Base-by-base conservation (phyloP, 2,329 filamentous ascomycete species). In the Magnaporthiopsis incrustans region DNA sequence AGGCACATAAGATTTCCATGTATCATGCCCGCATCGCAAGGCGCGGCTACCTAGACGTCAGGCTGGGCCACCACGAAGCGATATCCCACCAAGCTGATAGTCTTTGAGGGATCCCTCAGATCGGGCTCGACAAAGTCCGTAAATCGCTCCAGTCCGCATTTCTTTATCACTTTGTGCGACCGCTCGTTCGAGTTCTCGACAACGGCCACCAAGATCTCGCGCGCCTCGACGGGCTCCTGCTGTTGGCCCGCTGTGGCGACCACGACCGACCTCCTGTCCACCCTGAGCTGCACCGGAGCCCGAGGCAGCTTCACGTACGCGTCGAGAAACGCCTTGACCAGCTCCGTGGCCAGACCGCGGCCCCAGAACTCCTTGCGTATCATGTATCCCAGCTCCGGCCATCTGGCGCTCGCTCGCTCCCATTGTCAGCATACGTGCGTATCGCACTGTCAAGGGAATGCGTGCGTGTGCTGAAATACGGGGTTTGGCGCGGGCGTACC, bases 311-410 rank as follows among this genome's bases (percentile, higher is more conserved):
- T 70, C 75, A 78, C 81, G 77, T 81, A 87, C 14, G 74, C 70
- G 14, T 69, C 66, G 15, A 83, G 66, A 63, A 81, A 81, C 1
- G 72, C 83, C 62, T 67, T 72, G 53, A 87, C 65, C 59, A 85
- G 82, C 73, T 88, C 85, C 1, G 81, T 85, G 44, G 79, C 84
- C 67, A 83, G 80, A 5, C 85, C 85, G 56, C 76, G 77, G 8
- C 82, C 81, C 85, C 85, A 88, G 63, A 73, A 69, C 67, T 82
- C 79, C 64, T 74, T 77, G 60, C 77, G 73, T 62, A 88, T 72
- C 75, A 85, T 79, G 71, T 88, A 88, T 27, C 85, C 85, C 32
- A 86, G 64, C 69, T 82, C 83, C 1, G 85, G 84, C 83, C 83
- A 86, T 30, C 30, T 30, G 30, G 30, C 30, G 60, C 62, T 63